phyloP scores from a whole-genome alignment of 495 filamentous ascomycete genomes.

The Penicillium chermesinum region DNA sequence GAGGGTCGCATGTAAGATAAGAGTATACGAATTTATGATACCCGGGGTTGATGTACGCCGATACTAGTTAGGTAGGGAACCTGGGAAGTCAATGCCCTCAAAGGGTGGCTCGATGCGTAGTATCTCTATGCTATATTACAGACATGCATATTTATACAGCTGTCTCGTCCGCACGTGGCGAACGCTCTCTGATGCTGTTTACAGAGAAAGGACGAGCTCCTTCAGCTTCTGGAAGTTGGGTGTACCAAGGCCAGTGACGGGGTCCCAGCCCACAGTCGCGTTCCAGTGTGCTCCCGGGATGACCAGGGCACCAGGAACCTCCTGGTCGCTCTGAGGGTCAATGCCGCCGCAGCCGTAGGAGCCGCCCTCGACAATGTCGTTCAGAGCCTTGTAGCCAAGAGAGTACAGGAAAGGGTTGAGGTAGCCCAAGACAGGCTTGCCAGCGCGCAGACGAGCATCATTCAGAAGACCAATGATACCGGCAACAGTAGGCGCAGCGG shows the following conservation, averaged over 20 bases:
- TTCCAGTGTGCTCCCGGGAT: slow-evolving; percentile 33
- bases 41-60: no score
- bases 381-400: slow-evolving; percentile 20
- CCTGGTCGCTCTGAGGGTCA: slow-evolving; percentile 21
- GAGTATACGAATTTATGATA: no score
- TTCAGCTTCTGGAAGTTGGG: slow-evolving; percentile 38
- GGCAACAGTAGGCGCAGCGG: slow-evolving; percentile 44
- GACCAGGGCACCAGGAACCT: slow-evolving; percentile 20
- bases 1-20: no score
- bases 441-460: slow-evolving; percentile 42
- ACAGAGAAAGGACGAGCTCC: slow-evolving; percentile 25
- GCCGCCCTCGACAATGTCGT: slow-evolving; percentile 28
- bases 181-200: neutral
- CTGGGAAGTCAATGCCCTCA: no score
- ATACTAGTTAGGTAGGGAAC: no score
- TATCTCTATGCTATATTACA: slow-evolving; percentile 3
- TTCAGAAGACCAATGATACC: slow-evolving; percentile 47
- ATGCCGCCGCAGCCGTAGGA: slow-evolving; percentile 27
- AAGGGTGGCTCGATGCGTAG: neutral
- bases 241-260: slow-evolving; percentile 43
- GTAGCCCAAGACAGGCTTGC: slow-evolving; percentile 47
- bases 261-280: slow-evolving; percentile 43
- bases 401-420: slow-evolving; percentile 50
- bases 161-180: no score
- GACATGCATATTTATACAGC: neutral